Evolutionary conservation across 352 stramenopile genomes (phyloP), one percentile per base, ranked within the genome.

Genomic region (Globisporangium abappressorium): DNA sequence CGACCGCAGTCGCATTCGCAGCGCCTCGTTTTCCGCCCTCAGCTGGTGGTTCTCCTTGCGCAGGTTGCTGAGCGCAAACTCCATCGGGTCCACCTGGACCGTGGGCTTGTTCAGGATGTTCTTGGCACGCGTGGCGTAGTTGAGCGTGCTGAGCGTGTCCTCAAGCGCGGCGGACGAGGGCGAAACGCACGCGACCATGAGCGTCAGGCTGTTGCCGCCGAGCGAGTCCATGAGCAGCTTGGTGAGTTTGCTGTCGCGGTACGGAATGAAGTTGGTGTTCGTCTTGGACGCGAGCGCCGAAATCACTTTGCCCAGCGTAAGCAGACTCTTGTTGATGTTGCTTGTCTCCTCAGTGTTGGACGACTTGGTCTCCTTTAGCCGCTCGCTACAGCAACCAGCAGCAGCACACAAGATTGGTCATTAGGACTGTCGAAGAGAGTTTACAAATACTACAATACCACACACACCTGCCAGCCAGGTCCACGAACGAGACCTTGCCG

Each of bases 161-260:
- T 94, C 84, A 5, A 94, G 66, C 8, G 78, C 77, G 0, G 36
- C 43, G 11, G 62, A 71, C 3, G 84, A 90, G 2, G 88, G 88
- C 2, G 82, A 93, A 9, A 96, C 78, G 55, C 88, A 95, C 1
- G 88, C 87, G 63, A 95, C 80, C 89, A 95, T 95, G 30, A 95
- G 75, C 24, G 85, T 94, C 59, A 94, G 72, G 54, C 80, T 92
- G 64, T 91, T 89, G 34, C 89, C 89, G 26, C 89, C 87, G 0
- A 95, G 79, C 5, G 84, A 94, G 51, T 94, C 81, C 84, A 94
- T 94, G 49, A 96, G 73, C 38, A 95, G 70, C 70, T 93, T 94
- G 33, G 89, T 96, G 20, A 96, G 80, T 46, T 94, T 95, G 64
- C 82, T 93, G 67, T 96, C 89, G 24, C 87, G 75, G 62, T 95